Base-by-base conservation (phyloP, 1,284 basidiomycete genomes). In the Ceratobasidium sp. region DNA sequence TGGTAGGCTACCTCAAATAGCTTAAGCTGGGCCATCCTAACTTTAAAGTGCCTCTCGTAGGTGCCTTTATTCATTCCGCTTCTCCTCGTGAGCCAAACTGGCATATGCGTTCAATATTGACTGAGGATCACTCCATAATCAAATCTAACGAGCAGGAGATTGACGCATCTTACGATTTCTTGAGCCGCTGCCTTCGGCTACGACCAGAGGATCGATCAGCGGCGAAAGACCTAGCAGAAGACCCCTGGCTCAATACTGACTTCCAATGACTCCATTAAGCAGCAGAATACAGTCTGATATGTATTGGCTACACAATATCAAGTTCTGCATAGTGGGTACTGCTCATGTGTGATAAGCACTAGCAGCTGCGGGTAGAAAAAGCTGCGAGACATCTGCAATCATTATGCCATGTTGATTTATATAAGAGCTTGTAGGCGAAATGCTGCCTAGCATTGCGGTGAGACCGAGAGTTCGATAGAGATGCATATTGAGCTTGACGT, bases 181-280 rank as follows among this genome's bases (percentile, higher is more conserved):
- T 70, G 13, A 70, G 56, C 10, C 18, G 46, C 12, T 56, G 49
- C 33, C 33, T 70, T 10, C 46, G 26, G n/a, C 51, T 55, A 39
- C 46, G 39, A 18, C 68, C 68, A 23, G 68, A 70, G 49, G 39
- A 70, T 56, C 12, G 68, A 40, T 26, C 53, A 12, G 20, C 49
- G 23, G 49, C 49, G 51, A 70, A 42, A 6, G 68, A 55, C 9
- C 39, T 70, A 51, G 28, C 49, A 12, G 39, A 20, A 2, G 49
- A 70, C 49, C 68, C 68, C 4, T 70, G 68, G 68, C 68, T 53
- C 18, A 49, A 49, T 49, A 33, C 33, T 33, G 33, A 33, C 33
- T 33, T 33, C 33, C 33, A 33, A 33, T 33, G 33, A 33, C 33
- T 33, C 33, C 33, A 33, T 33, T 33, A 33, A 33, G 33, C 33